A percentile compares a stretch with the other conserved stretches of the same genome.
Conservation (phyloP, 1,284 basidiomycete genomes). For the Rhodotorula sp. region DNA sequence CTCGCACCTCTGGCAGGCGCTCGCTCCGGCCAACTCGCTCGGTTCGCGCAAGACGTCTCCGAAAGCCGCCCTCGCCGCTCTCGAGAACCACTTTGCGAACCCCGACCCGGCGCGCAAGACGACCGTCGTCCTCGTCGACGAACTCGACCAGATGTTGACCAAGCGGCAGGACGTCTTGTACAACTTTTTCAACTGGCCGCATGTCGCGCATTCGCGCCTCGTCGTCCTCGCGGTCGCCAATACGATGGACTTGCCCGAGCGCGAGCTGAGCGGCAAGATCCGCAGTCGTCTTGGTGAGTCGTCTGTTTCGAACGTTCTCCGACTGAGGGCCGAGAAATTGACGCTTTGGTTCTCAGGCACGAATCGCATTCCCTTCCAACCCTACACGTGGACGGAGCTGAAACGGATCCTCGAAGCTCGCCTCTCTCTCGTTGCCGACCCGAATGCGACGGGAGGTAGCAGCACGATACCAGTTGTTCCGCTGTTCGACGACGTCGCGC, state of each 20-base stretch:
- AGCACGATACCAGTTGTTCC: slow-evolving; percentile 57
- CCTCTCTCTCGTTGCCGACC: slow-evolving; percentile 52
- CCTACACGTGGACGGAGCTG: slow-evolving; percentile 79
- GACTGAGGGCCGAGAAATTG: neutral
- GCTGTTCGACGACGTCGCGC: slow-evolving; percentile 63
- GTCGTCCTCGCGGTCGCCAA: slow-evolving; percentile 97
- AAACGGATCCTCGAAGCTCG: slow-evolving; percentile 82
- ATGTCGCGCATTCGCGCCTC: slow-evolving; percentile 75
- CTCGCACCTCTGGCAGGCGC: slow-evolving; percentile 80
- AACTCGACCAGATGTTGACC: slow-evolving; percentile 93
- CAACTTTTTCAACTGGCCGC: slow-evolving; percentile 99
- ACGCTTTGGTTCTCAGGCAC: slow-evolving; percentile 62
- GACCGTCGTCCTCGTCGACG: slow-evolving; percentile 89
- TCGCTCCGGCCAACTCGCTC: slow-evolving; percentile 48
- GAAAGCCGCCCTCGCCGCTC: slow-evolving; percentile 38
- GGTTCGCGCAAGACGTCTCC: slow-evolving; percentile 26
- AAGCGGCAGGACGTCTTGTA: slow-evolving; percentile 97
- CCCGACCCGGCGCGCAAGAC: slow-evolving; percentile 44
- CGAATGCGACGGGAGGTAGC: slow-evolving; percentile 43
- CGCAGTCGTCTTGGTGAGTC: slow-evolving; percentile 76
- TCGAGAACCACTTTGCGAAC: slow-evolving; percentile 45
- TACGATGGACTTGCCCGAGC: slow-evolving; percentile 95
- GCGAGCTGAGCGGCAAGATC: slow-evolving; percentile 87
- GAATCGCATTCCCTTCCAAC: slow-evolving; percentile 89
- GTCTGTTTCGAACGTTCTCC: neutral